phyloP scores from a whole-genome alignment of 139 green algal species.

The Chlamydomonas schloesseri region DNA sequence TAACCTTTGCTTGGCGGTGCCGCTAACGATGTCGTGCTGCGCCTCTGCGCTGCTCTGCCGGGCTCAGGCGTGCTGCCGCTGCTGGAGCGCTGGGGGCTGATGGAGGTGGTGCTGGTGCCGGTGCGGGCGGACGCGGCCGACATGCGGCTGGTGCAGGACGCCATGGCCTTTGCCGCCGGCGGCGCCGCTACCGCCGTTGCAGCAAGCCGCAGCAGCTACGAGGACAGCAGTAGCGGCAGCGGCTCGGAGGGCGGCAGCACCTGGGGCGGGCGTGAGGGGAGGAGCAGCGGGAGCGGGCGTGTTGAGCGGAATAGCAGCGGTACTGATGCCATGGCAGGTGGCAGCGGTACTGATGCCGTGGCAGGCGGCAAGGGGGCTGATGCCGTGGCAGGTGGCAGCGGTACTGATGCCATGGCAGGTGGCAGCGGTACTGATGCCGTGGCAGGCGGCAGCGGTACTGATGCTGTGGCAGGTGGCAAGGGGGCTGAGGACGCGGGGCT shows the following conservation, averaged over 20 bases:
- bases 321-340: too few relatives aligned
- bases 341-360: too few relatives aligned
- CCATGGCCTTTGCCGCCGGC: not conserved
- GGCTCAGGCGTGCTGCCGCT: constrained; percentile 9
- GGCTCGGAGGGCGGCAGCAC: too few relatives aligned
- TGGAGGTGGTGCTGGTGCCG: not conserved
- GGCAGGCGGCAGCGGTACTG: too few relatives aligned
- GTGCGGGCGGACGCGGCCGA: constrained; percentile 26
- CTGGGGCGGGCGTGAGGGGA: too few relatives aligned
- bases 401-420: too few relatives aligned
- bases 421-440: not conserved
- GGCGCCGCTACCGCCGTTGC: not conserved
- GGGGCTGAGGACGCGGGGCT: not conserved
- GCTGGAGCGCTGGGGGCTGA: not conserved
- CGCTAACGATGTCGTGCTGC: not conserved
- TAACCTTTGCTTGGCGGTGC: too few relatives aligned
- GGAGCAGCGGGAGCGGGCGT: too few relatives aligned
- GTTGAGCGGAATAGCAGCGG: too few relatives aligned
- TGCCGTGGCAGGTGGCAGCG: too few relatives aligned
- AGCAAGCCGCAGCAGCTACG: too few relatives aligned
- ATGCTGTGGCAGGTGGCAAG: not conserved
- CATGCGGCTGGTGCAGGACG: constrained; percentile 10
- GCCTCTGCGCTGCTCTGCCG: not conserved
- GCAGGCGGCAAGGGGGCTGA: too few relatives aligned
- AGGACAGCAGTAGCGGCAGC: not conserved